A percentile compares a stretch with the other conserved stretches of the same genome.
Evolutionary conservation across 345 rosid genomes (phyloP).

Genomic region (Bruguiera sexangula): DNA sequence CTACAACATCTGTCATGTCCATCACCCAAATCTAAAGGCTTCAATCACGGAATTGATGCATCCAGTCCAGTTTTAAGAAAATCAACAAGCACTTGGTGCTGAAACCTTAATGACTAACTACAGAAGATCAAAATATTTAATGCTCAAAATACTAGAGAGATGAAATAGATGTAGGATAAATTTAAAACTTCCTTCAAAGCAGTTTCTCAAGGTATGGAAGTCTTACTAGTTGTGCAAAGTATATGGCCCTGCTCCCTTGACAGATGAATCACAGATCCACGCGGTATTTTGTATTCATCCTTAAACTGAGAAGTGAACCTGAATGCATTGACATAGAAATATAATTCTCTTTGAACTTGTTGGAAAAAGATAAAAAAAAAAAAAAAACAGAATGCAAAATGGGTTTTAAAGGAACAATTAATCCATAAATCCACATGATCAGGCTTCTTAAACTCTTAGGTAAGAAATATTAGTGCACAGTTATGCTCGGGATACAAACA

Average conservation of each 20-base stretch:
- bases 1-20: background rate
- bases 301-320: slow-evolving; percentile 85
- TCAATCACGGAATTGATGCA: no score
- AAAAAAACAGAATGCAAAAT: background rate
- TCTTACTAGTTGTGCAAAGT: slow-evolving; percentile 64
- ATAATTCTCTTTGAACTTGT: background rate
- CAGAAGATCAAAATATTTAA: background rate
- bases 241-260: slow-evolving; percentile 61
- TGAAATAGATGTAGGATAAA: no score
- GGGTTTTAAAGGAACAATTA: background rate
- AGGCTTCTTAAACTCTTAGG: background rate
- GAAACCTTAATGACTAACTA: background rate
- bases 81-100: background rate
- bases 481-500: background rate
- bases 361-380: background rate
- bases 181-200: no score
- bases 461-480: background rate
- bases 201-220: background rate
- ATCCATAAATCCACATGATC: background rate
- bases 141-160: no score
- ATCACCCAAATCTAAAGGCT: no score
- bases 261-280: slow-evolving; percentile 65
- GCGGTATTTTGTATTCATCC: slow-evolving; percentile 88
- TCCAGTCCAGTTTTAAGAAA: background rate
- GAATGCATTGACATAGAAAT: slow-evolving; percentile 10